These are phyloP conservation scores for Yamadazyma tumulicola DNA, from an alignment of 805 yeast species.

Conservation along the genomic window DNA sequence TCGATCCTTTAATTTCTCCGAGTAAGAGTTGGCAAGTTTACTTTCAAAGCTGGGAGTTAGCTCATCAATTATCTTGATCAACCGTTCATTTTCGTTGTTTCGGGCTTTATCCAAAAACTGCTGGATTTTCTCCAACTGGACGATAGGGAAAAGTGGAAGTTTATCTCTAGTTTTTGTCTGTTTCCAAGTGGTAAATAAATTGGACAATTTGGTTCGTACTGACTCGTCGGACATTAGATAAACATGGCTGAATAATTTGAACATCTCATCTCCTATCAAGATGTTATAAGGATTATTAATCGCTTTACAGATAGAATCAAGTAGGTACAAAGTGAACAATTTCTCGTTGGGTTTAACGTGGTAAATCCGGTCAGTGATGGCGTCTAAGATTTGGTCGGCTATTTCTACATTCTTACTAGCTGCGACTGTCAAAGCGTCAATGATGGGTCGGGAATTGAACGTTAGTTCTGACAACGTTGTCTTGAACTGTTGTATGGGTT, in stretches of 20 bases:
- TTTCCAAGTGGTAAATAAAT: constrained; percentile 87
- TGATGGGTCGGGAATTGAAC: constrained; percentile 86
- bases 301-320: constrained; percentile 90
- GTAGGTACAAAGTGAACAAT: constrained; percentile 74
- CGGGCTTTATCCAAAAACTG: constrained; percentile 47
- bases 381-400: constrained; percentile 74
- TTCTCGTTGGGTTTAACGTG: constrained; percentile 81
- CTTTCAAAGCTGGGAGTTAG: constrained; percentile 42
- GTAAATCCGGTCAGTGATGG: constrained; percentile 69
- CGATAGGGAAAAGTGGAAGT: constrained; percentile 66
- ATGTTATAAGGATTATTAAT: constrained; percentile 89
- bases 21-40: constrained; percentile 39
- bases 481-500: constrained; percentile 53
- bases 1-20: constrained; percentile 41
- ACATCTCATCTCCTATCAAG: constrained; percentile 66
- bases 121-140: constrained; percentile 69
- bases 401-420: constrained; percentile 81
- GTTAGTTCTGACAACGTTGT: constrained; percentile 73
- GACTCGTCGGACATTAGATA: constrained; percentile 76
- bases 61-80: constrained; percentile 33
- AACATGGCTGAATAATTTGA: constrained; percentile 67
- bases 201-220: constrained; percentile 64
- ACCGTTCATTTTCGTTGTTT: constrained; percentile 13
- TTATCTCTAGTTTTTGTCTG: constrained; percentile 54
- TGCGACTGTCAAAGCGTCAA: constrained; percentile 74